phyloP scores from a whole-genome alignment of 2,329 filamentous ascomycete genomes.

The Hortaea werneckii region DNA sequence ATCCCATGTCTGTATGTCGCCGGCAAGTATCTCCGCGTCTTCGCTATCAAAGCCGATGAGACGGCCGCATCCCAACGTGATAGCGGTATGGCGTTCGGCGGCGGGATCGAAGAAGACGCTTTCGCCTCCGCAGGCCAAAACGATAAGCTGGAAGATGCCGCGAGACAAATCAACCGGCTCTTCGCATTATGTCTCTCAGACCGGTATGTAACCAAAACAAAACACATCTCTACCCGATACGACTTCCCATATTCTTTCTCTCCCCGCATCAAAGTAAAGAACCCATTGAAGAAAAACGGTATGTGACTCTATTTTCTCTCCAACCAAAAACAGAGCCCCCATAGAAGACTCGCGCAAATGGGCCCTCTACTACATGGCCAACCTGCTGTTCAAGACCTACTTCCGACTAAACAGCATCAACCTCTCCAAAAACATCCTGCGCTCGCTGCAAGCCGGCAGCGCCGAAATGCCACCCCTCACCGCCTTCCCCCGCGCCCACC shows the following conservation, averaged over 20 bases:
- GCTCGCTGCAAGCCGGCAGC: conserved; percentile 60
- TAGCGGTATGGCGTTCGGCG: conserved; percentile 22
- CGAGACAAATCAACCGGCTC: conserved; percentile 80
- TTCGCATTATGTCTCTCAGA: conserved; percentile 87
- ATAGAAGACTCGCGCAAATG: conserved; percentile 92
- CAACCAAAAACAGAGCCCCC: conserved; percentile 46
- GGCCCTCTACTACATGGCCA: conserved; percentile 92
- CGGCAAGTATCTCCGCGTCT: conserved; percentile 75
- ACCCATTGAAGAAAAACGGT: conserved; percentile 12
- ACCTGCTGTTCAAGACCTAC: conserved; percentile 95
- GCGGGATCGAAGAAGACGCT: conserved; percentile 76
- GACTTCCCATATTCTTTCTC: neutral
- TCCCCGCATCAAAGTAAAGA: neutral
- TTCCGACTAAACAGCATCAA: conserved; percentile 79
- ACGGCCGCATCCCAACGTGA: conserved; percentile 45
- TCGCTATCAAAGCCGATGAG: conserved; percentile 84
- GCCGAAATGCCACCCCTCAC: conserved; percentile 69
- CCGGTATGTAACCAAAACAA: conserved; percentile 47
- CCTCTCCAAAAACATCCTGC: conserved; percentile 83
- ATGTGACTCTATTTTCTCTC: neutral
- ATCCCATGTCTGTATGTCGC: conserved; percentile 81
- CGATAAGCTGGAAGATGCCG: conserved; percentile 81
- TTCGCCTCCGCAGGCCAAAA: conserved; percentile 66
- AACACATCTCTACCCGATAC: neutral
- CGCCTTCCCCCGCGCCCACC: conserved; percentile 76